Base-by-base conservation (phyloP, 73 alveolate genomes). In the Tetrahymena borealis region DNA sequence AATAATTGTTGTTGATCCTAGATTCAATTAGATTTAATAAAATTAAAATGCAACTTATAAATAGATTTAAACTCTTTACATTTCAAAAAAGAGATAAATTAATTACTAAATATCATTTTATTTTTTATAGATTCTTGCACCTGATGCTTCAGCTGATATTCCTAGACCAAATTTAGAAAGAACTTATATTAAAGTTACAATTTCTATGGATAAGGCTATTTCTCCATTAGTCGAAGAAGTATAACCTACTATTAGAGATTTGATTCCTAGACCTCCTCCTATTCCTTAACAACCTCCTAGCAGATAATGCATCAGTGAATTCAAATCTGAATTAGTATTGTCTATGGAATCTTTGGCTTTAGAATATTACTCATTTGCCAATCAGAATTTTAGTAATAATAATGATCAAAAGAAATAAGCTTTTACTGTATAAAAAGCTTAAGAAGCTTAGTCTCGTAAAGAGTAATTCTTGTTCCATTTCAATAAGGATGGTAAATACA, bases 401-500 rank as follows among this genome's bases (percentile, higher is more conserved):
- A 38, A 79, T 38, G 91, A 90, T 91, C 98, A 96, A 96, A 93
- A 92, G 93, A 93, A 95, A 96, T 94, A 92, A 94, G 95, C 93
- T 41, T 94, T 85, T 43, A 93, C 96, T 39, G 95, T 97, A 33
- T 94, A 93, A 35, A 93, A 93, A 33, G 78, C 95, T 60, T 96
- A 95, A 78, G 92, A 97, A 79, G 97, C 96, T 78, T 98, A 98
- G 92, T 96, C 95, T 43, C 95, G 99, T 92, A 98, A 98, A 95
- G 98, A 98, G 79, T 96, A 96, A 91, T 98, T 97, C 95, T 94
- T 98, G 41, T 98, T 98, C 95, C 98, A 98, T 92, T 98, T 98
- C 94, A 98, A 98, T 94, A 96, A 98, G 24, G 93, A 98, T 35
- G 99, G 99, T 85, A 98, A 97, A 96, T 98, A 98, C 42, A 98